phyloP scores from a whole-genome alignment of 2,329 filamentous ascomycete genomes.

The Tolypocladium paradoxum region DNA sequence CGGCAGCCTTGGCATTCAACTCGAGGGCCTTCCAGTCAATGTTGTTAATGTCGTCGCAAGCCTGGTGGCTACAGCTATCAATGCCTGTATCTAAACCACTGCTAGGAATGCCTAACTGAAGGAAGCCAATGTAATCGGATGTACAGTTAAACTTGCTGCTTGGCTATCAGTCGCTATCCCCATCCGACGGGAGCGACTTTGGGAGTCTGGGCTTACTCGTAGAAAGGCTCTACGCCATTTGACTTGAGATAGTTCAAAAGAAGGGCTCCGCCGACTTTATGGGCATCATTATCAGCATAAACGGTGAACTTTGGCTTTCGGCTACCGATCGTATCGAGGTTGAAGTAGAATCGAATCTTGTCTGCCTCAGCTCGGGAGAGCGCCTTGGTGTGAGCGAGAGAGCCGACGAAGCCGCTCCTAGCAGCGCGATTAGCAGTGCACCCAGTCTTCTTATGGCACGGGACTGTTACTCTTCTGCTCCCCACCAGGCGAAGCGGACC shows the following conservation, averaged over 20 bases:
- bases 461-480: constrained; percentile 23
- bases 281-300: constrained; percentile 28
- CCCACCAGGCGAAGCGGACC: constrained; percentile 29
- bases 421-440: too few species aligned
- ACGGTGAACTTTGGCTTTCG: constrained; percentile 26
- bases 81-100: constrained; percentile 26
- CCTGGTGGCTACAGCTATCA: constrained; percentile 28
- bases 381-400: constrained; percentile 25
- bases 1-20: constrained; percentile 33
- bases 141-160: constrained; percentile 18
- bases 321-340: constrained; percentile 59
- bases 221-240: constrained; percentile 16
- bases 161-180: not conserved
- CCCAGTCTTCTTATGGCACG: too few species aligned
- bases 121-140: constrained; percentile 27
- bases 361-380: constrained; percentile 27
- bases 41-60: constrained; percentile 28
- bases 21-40: constrained; percentile 29
- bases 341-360: constrained; percentile 56
- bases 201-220: constrained; percentile 8
- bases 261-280: too few species aligned
- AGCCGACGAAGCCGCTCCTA: constrained; percentile 31
- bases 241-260: constrained; percentile 18
- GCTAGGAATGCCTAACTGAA: constrained; percentile 23
- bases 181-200: too few species aligned